Conservation (phyloP, 106 monocot genomes). For the Dendrobium chrysotoxum region DNA sequence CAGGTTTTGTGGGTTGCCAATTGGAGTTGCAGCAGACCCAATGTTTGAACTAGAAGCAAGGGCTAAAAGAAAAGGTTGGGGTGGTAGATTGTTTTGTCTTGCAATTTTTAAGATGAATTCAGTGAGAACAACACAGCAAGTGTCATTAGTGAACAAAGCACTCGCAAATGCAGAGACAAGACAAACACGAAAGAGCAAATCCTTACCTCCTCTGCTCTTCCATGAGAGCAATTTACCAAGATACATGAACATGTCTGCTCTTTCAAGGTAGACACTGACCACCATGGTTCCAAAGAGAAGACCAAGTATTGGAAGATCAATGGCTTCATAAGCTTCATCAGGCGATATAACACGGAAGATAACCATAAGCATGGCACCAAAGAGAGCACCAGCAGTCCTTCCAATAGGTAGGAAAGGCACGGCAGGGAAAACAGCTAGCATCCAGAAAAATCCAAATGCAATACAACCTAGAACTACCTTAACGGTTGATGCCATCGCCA, state of each 20-base stretch:
- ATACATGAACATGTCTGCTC: conserved; percentile 45
- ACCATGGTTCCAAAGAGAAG: conserved; percentile 67
- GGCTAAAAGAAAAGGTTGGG: conserved; percentile 40
- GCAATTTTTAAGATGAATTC: conserved; percentile 40
- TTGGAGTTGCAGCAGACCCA: conserved; percentile 40
- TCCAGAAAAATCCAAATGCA: conserved; percentile 47
- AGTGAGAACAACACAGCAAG: conserved; percentile 41
- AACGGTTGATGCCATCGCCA: conserved; percentile 13
- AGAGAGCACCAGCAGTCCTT: conserved; percentile 42
- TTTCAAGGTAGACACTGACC: conserved; percentile 38
- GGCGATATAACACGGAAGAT: conserved; percentile 39
- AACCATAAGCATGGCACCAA: conserved; percentile 47
- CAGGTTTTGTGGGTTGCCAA: conserved; percentile 51
- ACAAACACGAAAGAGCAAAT: conserved; percentile 37
- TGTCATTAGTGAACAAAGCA: conserved; percentile 47
- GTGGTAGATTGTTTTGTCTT: conserved; percentile 36
- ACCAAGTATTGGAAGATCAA: conserved; percentile 50
- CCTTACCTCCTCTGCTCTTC: conserved; percentile 44
- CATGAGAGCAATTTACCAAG: conserved; percentile 32
- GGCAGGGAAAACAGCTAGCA: conserved; percentile 47
- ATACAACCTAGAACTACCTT: conserved; percentile 36
- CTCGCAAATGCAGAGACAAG: conserved; percentile 39
- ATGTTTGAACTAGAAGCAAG: conserved; percentile 51
- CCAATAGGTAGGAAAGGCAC: conserved; percentile 47
- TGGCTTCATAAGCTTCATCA: conserved; percentile 38